A percentile compares a stretch with the other conserved stretches of the same genome.
phyloP scores from a whole-genome alignment of 495 filamentous ascomycete species.

The Talaromyces liani region DNA sequence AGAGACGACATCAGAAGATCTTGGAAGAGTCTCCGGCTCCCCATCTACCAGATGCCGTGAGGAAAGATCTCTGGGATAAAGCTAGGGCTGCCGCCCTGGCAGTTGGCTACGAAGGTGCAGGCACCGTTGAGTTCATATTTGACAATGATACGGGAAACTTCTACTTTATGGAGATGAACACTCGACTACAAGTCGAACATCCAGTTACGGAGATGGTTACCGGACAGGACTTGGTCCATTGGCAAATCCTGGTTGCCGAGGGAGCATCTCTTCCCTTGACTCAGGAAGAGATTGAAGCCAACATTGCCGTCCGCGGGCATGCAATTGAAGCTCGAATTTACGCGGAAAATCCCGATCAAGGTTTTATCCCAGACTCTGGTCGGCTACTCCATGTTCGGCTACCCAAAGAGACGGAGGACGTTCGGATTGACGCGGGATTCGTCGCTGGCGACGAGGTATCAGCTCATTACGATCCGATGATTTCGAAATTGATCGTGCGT shows the following conservation, averaged over 20 bases:
- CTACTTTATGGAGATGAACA: slow-evolving; percentile 99
- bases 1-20: slow-evolving; percentile 92
- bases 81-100: slow-evolving; percentile 82
- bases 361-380: slow-evolving; percentile 94
- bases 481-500: slow-evolving; percentile 93
- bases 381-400: slow-evolving; percentile 73
- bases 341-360: slow-evolving; percentile 83
- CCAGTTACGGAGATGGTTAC: slow-evolving; percentile 97
- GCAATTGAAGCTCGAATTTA: slow-evolving; percentile 96
- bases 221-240: slow-evolving; percentile 87
- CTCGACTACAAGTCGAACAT: slow-evolving; percentile 91
- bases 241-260: slow-evolving; percentile 91
- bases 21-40: slow-evolving; percentile 95
- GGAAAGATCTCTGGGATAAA: slow-evolving; percentile 90
- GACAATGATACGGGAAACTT: slow-evolving; percentile 91
- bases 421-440: slow-evolving; percentile 91
- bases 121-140: slow-evolving; percentile 98
- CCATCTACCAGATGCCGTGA: slow-evolving; percentile 65
- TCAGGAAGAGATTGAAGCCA: slow-evolving; percentile 71
- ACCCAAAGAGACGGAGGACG: slow-evolving; percentile 57
- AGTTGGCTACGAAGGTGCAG: slow-evolving; percentile 91
- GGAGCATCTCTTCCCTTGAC: slow-evolving; percentile 79
- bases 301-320: slow-evolving; percentile 69
- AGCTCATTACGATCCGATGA: slow-evolving; percentile 98
- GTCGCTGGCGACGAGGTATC: slow-evolving; percentile 85